Conservation (phyloP, 179 eudicot species). For the Heliamphora pulchella region DNA sequence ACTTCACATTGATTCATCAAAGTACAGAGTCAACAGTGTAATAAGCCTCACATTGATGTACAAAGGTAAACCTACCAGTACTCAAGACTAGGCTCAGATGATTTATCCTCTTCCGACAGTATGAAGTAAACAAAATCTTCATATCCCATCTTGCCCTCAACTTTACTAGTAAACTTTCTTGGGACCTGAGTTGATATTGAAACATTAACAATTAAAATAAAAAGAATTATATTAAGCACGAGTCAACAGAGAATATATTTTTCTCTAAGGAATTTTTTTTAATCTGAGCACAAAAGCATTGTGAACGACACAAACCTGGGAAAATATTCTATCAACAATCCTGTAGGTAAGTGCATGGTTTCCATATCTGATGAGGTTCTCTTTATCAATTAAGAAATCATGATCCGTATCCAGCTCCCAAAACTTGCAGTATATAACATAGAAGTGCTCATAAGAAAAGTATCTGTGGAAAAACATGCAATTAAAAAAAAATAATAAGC, state of each 20-base stretch:
- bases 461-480: constrained; percentile 38
- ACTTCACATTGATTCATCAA: neutral
- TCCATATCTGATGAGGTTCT: constrained; percentile 95
- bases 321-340: constrained; percentile 92
- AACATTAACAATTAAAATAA: neutral
- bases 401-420: constrained; percentile 99
- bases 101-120: constrained; percentile 96
- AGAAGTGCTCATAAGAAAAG: constrained; percentile 99
- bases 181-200: constrained; percentile 45
- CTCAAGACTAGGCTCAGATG: constrained; percentile 95
- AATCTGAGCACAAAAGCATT: constrained; percentile 10
- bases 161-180: constrained; percentile 81
- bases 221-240: neutral
- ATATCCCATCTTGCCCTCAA: constrained; percentile 99
- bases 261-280: neutral
- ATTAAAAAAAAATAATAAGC: constrained; percentile 13
- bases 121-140: constrained; percentile 98
- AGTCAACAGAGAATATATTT: neutral
- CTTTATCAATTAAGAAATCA: constrained; percentile 92
- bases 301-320: constrained; percentile 55
- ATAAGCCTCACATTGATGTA: neutral
- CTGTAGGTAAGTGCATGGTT: constrained; percentile 98
- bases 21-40: neutral
- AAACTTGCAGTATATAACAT: constrained; percentile 95
- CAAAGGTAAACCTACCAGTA: constrained; percentile 50